Evolutionary conservation across 2,329 filamentous ascomycete genomes (phyloP).

Genomic region (Xylaria sp.): DNA sequence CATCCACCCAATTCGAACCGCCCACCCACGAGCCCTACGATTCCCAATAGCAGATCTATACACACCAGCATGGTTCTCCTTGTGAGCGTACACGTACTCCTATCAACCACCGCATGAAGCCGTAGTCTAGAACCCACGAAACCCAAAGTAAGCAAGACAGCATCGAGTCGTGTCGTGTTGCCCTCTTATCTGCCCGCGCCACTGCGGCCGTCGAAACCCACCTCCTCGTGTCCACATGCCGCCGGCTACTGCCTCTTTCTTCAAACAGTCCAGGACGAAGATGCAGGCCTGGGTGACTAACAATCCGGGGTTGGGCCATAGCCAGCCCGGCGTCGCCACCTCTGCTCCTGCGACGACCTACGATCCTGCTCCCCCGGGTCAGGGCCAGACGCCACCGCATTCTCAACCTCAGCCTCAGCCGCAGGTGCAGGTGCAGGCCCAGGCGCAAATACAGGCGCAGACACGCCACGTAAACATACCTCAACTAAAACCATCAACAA

Average conservation of each 20-base stretch:
- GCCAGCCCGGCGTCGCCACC: constrained; percentile 44
- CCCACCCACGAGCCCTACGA: constrained; percentile 16
- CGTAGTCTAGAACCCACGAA: constrained; percentile 25
- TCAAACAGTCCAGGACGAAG: constrained; percentile 49
- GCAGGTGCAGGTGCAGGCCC: constrained; percentile 4
- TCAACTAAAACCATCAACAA: constrained; percentile 29
- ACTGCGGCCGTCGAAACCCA: constrained; percentile 33
- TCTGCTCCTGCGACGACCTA: constrained; percentile 42
- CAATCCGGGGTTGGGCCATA: constrained; percentile 42
- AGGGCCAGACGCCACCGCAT: constrained; percentile 30
- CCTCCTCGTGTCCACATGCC: constrained; percentile 44
- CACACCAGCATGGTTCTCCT: constrained; percentile 18
- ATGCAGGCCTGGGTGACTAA: constrained; percentile 52
- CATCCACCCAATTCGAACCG: constrained; percentile 42
- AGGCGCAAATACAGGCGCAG: constrained; percentile 8
- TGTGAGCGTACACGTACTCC: constrained; percentile 31
- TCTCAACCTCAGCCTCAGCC: constrained; percentile 26
- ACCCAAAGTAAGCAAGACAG: constrained; percentile 34
- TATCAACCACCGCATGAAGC: constrained; percentile 25
- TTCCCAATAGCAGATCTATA: constrained; percentile 32
- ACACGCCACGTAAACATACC: constrained; percentile 36
- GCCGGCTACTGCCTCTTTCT: constrained; percentile 46
- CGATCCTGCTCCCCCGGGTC: constrained; percentile 30
- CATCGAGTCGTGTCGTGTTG: constrained; percentile 32
- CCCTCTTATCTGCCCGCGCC: constrained; percentile 30